These are phyloP conservation scores for Saturnispora silvae DNA, from an alignment of 805 yeast species.

Conservation along the genomic window DNA sequence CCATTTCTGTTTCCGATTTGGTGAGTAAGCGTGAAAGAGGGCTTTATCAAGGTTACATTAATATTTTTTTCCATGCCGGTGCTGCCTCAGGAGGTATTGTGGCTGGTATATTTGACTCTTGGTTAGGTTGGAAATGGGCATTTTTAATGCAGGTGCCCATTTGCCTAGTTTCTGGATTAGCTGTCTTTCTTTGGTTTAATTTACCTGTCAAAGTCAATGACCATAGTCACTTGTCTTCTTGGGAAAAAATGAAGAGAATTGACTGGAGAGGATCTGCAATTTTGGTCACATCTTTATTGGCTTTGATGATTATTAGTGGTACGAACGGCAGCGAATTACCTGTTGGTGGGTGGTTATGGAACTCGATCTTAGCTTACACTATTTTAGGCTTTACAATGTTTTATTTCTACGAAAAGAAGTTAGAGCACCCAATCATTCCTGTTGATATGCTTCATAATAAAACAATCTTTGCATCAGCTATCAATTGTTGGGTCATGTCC, in stretches of 20 bases:
- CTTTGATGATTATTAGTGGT: slow-evolving; percentile 55
- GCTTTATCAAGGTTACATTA: slow-evolving; percentile 72
- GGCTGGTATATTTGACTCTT: slow-evolving; percentile 46
- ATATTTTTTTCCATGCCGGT: slow-evolving; percentile 68
- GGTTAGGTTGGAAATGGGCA: slow-evolving; percentile 58
- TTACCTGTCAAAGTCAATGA: slow-evolving; percentile 25
- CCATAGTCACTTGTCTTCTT: slow-evolving; percentile 25
- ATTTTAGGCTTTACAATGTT: slow-evolving; percentile 12
- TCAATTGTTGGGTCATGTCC: slow-evolving; percentile 60
- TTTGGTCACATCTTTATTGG: slow-evolving; percentile 45
- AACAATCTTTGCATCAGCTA: slow-evolving; percentile 54
- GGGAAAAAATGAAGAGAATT: slow-evolving; percentile 11
- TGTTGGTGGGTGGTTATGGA: slow-evolving; percentile 37
- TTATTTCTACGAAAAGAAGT: slow-evolving; percentile 12
- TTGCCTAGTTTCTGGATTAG: slow-evolving; percentile 30
- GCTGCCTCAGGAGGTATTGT: slow-evolving; percentile 60
- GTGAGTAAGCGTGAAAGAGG: slow-evolving; percentile 73
- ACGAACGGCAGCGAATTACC: slow-evolving; percentile 48
- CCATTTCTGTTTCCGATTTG: slow-evolving; percentile 68
- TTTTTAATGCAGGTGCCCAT: slow-evolving; percentile 45
- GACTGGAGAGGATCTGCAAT: slow-evolving; percentile 54
- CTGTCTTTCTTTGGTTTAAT: slow-evolving; percentile 29
- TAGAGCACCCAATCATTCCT: slow-evolving; percentile 57
- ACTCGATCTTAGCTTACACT: slow-evolving; percentile 12
- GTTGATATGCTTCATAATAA: slow-evolving; percentile 44